Percentiles rank a stretch among this genome's conserved stretches.
Evolutionary conservation across 495 filamentous ascomycete genomes (phyloP).

Genomic region (Xylaria palmicola): DNA sequence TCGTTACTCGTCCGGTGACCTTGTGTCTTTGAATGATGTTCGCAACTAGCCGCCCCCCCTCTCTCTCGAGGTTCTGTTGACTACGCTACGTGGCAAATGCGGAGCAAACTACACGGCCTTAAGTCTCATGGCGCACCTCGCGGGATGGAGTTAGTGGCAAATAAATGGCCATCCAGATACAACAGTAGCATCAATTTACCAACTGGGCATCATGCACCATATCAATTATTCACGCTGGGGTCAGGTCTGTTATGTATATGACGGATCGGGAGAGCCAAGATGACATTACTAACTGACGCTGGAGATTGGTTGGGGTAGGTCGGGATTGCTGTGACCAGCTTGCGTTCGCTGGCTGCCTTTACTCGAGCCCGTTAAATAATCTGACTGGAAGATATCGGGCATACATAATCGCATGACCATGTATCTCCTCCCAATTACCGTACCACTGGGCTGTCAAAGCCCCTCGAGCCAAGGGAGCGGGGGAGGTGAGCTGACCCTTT

Average conservation of each 20-base stretch:
- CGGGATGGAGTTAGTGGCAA: neutral
- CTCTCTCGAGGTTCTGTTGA: neutral
- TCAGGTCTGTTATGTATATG: too few relatives aligned
- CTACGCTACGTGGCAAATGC: constrained; percentile 7
- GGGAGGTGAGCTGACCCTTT: neutral
- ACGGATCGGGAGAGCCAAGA: neutral
- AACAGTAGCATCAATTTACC: too few relatives aligned
- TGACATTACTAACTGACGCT: too few relatives aligned
- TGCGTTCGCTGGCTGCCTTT: neutral
- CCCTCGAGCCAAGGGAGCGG: neutral
- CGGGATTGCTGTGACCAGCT: neutral
- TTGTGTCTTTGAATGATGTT: neutral
- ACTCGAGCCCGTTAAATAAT: neutral
- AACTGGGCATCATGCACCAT: too few relatives aligned
- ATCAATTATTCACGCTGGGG: too few relatives aligned
- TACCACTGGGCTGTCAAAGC: neutral
- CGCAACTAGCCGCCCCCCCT: too few relatives aligned
- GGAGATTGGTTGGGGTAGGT: too few relatives aligned
- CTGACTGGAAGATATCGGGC: neutral
- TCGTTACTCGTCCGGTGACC: neutral
- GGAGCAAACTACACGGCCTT: neutral
- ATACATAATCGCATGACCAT: neutral
- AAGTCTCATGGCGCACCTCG: neutral
- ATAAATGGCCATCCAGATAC: neutral
- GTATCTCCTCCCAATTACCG: neutral